These are phyloP conservation scores for Amanita subjunquillea DNA, from an alignment of 768 basidiomycete species.

Conservation along the genomic window DNA sequence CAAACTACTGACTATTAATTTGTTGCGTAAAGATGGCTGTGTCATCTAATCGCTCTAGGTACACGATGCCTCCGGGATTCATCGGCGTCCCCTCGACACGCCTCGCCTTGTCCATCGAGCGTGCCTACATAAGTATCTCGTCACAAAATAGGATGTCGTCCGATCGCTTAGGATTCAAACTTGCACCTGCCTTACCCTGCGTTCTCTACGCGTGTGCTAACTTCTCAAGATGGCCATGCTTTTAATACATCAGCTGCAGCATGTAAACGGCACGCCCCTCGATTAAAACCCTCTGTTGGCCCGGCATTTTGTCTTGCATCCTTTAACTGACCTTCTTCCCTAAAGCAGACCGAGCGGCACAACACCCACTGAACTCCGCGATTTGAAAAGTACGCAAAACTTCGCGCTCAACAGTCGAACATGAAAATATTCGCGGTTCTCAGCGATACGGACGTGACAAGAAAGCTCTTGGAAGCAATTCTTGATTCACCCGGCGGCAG, in stretches of 20 bases:
- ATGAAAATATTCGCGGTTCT: slow-evolving; percentile 44
- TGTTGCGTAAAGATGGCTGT: too few species aligned
- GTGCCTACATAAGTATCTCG: not conserved
- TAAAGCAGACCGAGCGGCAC: not conserved
- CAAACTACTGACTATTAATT: not conserved
- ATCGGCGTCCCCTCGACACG: not conserved
- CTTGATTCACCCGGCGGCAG: slow-evolving; percentile 51
- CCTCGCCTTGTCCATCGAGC: not conserved
- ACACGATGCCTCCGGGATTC: not conserved
- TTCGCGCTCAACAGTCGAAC: slow-evolving; percentile 14
- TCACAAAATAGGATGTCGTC: not conserved
- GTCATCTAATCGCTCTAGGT: too few species aligned
- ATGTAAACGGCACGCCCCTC: slow-evolving; percentile 1
- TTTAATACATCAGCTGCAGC: not conserved
- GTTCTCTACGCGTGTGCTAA: not conserved
- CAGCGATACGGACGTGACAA: slow-evolving; percentile 50
- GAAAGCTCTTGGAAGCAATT: slow-evolving; percentile 36
- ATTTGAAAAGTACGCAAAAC: not conserved
- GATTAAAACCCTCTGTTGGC: not conserved
- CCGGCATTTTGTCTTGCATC: not conserved
- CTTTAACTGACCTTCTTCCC: not conserved
- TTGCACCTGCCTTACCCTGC: not conserved
- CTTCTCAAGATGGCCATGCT: not conserved
- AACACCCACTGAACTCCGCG: not conserved
- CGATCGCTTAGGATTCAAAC: not conserved